Percentiles rank a stretch among this genome's conserved stretches.
phyloP scores from a whole-genome alignment of 805 yeast genomes.

The Candida saitoana region DNA sequence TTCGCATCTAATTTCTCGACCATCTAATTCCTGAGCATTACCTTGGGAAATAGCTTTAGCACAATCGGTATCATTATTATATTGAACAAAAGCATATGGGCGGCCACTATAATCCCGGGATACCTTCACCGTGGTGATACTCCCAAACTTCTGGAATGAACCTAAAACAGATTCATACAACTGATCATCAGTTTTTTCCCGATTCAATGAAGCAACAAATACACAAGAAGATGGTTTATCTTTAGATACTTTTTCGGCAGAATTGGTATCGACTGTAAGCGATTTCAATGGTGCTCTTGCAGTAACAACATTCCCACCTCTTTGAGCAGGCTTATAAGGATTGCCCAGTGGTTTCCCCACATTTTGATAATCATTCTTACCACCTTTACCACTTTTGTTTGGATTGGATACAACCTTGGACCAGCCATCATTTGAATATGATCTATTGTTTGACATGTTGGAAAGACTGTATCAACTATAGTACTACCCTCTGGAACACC shows the following conservation, averaged over 20 bases:
- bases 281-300: neutral
- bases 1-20: slow-evolving; percentile 79
- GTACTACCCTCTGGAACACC: too few relatives aligned
- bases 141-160: slow-evolving; percentile 70
- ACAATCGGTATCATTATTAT: slow-evolving; percentile 65
- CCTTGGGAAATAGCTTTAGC: slow-evolving; percentile 63
- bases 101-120: slow-evolving; percentile 75
- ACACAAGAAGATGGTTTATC: slow-evolving; percentile 84
- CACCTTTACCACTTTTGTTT: neutral
- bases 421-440: neutral
- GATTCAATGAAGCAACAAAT: slow-evolving; percentile 78
- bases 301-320: neutral
- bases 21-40: slow-evolving; percentile 65
- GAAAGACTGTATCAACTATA: too few relatives aligned
- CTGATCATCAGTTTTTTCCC: slow-evolving; percentile 63
- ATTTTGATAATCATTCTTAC: neutral
- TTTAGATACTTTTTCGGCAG: slow-evolving; percentile 10
- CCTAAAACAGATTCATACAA: slow-evolving; percentile 63
- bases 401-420: neutral
- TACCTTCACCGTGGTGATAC: slow-evolving; percentile 69
- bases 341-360: too few relatives aligned
- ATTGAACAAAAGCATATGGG: slow-evolving; percentile 93
- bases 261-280: neutral
- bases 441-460: too few relatives aligned
- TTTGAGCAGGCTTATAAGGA: too few relatives aligned